Base-by-base conservation (phyloP, 306 rosid genomes). In the Pyrus bretschneideri region DNA sequence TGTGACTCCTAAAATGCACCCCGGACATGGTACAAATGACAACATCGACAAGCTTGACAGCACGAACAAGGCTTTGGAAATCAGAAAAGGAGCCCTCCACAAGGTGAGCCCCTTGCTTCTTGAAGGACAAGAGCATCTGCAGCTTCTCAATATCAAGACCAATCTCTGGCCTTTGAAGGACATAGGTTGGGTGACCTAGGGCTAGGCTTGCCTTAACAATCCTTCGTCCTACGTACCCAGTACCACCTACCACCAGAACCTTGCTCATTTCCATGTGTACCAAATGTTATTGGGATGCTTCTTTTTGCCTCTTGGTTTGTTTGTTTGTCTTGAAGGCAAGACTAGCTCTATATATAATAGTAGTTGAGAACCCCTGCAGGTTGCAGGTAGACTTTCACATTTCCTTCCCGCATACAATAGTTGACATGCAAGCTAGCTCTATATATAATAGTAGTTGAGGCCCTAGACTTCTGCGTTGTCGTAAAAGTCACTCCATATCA, bases 231-330 rank as follows among this genome's bases (percentile, higher is more conserved):
- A 94, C 11, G 71, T 92, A 94, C 5, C 98, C 96, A 1, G 87
- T 91, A 1, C 96, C 96, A 7, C 98, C 97, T 17, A 94, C 95
- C 38, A 94, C 88, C 18, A 94, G 88, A 79, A 91, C 95, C 83
- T 86, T 90, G 81, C 91, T 85, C 83, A 83, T 91, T 35, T 30
- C 91, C 93, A 89, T 89, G 27, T 11, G 42, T 11, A 62, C 10
- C 31, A 4, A 33, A 10, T 51, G 21, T 51, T 3, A 10, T 15
- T 17, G 45, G 45, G 45, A 42, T 42, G 45, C 17, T 45, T 45
- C 17, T 13, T 12, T 45, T 45, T 45, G 51, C 51, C 10, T 45
- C 51, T 45, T 12, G 17, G 17, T 45, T 45, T 4, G 17, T 45
- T 45, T 12, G 51, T 45, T 45, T 45, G 14, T 45, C 51, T 12